Percentiles rank a stretch among this genome's conserved stretches.
Conservation (phyloP, 257 asterid species). For the Coffea eugenioides region DNA sequence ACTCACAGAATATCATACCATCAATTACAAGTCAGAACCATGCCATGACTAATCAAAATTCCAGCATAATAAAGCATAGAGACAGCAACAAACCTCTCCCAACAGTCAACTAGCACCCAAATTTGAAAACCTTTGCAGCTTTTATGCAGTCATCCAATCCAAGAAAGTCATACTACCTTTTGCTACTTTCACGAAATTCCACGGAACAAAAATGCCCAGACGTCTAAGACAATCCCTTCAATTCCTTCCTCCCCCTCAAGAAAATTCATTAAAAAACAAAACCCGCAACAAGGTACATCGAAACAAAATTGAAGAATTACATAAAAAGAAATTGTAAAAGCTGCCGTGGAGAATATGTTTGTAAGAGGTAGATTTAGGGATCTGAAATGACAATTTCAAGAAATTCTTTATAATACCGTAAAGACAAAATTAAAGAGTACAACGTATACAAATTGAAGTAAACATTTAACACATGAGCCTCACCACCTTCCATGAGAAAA, state of each 20-base stretch:
- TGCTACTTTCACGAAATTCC: background rate
- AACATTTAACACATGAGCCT: background rate
- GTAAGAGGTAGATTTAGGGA: background rate
- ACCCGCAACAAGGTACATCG: background rate
- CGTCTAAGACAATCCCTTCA: background rate
- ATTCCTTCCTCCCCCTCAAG: background rate
- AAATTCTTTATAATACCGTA: background rate
- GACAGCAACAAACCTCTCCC: background rate
- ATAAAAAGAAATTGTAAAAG: background rate
- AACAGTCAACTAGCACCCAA: background rate
- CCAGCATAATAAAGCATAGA: background rate
- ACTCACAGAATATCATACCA: background rate
- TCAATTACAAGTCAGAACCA: background rate
- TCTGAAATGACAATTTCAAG: background rate
- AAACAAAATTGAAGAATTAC: background rate
- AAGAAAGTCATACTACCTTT: background rate
- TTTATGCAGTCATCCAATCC: background rate
- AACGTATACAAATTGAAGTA: background rate
- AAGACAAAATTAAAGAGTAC: background rate
- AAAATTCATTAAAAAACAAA: background rate
- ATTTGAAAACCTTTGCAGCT: background rate
- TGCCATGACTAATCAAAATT: background rate
- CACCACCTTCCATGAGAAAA: conserved; percentile 6
- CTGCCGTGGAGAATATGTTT: background rate
- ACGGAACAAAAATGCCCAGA: background rate